Evolutionary conservation across 352 stramenopile species (phyloP).

Genomic region (Phytophthora multivora): DNA sequence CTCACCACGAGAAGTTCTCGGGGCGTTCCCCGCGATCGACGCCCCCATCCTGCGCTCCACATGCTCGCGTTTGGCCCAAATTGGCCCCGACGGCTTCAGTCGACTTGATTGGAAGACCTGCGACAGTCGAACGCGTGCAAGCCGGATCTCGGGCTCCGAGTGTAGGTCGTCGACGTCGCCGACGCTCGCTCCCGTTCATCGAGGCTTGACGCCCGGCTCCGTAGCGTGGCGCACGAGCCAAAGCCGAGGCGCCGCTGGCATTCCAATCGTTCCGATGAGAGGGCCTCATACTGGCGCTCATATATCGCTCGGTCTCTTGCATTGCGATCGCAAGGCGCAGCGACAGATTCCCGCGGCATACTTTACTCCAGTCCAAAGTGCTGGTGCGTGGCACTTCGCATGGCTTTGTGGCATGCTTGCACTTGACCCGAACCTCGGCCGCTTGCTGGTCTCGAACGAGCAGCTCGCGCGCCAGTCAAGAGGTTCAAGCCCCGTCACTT

Average conservation of each 20-base stretch:
- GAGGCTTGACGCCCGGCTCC: constrained; percentile 7
- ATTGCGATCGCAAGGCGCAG: constrained; percentile 13
- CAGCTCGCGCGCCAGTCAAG: constrained; percentile 13
- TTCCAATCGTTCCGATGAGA: constrained; percentile 32
- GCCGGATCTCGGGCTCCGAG: constrained; percentile 9
- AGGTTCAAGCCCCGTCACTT: constrained; percentile 34
- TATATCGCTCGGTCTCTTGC: constrained; percentile 12
- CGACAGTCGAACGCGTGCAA: constrained; percentile 20
- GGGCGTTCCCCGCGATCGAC: not conserved
- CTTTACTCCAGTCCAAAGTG: not conserved
- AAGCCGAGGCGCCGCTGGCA: constrained; percentile 14
- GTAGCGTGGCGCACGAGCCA: constrained; percentile 17
- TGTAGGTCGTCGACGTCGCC: constrained; percentile 24
- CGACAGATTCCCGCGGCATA: constrained; percentile 21
- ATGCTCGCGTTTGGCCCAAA: constrained; percentile 2
- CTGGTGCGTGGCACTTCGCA: constrained; percentile 11
- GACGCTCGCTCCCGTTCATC: not conserved
- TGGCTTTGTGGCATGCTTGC: constrained; percentile 22
- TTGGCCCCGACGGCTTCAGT: constrained; percentile 4
- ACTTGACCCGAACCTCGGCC: not conserved
- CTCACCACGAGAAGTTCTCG: constrained; percentile 22
- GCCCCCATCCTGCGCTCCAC: not conserved
- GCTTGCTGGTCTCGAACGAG: constrained; percentile 3
- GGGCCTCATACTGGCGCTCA: constrained; percentile 4
- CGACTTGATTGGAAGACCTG: constrained; percentile 24